Evolutionary conservation across 2,329 filamentous ascomycete species (phyloP).

Genomic region (Onygenales sp.): DNA sequence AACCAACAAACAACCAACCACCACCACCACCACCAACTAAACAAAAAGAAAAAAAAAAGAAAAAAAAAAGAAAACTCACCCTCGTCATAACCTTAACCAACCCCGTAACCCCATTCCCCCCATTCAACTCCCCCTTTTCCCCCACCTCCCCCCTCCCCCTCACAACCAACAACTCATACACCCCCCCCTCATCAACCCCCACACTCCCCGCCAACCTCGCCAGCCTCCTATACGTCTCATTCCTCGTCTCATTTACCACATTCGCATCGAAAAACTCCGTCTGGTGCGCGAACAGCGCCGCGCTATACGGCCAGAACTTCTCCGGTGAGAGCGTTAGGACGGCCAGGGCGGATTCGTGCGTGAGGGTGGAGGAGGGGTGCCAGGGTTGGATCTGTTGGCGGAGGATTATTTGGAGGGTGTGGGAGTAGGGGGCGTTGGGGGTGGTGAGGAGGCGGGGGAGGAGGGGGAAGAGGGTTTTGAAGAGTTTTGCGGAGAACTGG

Average conservation of each 20-base stretch:
- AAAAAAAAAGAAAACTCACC: conserved; percentile 32
- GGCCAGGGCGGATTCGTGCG: conserved; percentile 66
- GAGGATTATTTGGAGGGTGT: conserved; percentile 66
- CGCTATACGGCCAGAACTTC: conserved; percentile 73
- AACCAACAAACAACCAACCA: too few relatives aligned
- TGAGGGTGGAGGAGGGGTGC: conserved; percentile 76
- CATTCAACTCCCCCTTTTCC: conserved; percentile 47
- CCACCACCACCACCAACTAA: neutral
- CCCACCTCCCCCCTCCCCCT: conserved; percentile 51
- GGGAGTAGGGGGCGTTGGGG: conserved; percentile 49
- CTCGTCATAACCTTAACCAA: conserved; percentile 80
- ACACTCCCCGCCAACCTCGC: conserved; percentile 60
- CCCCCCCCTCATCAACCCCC: conserved; percentile 59
- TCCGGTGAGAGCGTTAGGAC: conserved; percentile 61
- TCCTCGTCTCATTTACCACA: conserved; percentile 74
- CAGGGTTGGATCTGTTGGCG: conserved; percentile 89
- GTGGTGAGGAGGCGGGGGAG: conserved; percentile 61
- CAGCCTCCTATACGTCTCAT: conserved; percentile 71
- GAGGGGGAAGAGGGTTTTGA: conserved; percentile 61
- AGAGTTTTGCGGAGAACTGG: conserved; percentile 59
- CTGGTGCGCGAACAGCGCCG: conserved; percentile 59
- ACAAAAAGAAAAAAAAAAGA: neutral
- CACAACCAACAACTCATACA: conserved; percentile 62
- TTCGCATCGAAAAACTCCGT: conserved; percentile 73
- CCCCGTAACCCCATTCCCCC: conserved; percentile 71